Base-by-base conservation (phyloP, 371 early-diverging fungal genomes). In the Saksenaea oblongispora region DNA sequence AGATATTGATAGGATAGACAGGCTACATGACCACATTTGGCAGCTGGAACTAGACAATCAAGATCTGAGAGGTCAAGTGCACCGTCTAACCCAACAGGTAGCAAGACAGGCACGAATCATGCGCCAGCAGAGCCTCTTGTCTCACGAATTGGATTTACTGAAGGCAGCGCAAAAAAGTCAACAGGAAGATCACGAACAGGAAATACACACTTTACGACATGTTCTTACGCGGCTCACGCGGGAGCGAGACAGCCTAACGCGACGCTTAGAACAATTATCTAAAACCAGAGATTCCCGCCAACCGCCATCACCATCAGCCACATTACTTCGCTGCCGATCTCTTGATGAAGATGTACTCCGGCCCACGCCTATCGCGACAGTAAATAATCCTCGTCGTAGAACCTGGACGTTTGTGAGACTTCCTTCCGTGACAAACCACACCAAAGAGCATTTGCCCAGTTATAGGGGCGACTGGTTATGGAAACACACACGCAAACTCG, bases 61-160 rank as follows among this genome's bases (percentile, higher is more conserved):
- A 44, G 44, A 31, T 14, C 42, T 56, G 13, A 28, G 54, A 13
- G 47, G 41, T 13, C 59, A 65, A 42, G 44, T 41, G 26, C 54
- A 65, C n/a, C 54, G 18, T 18, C 26, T 42, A 31, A 59, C 37
- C 14, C 65, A 59, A 28, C 47, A 37, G 14, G 28, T 65, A 26
- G 65, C 65, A 41, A 54, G 65, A 11, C 59, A 65, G 44, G 65
- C 65, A 31, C 59, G 65, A 14, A 35, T 55, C 14, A 22, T 59
- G 41, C 55, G 65, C 3, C 55, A 65, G 13, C 59, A 59, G 9
- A 54, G 54, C 10, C 24, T 65, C 1, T 37, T 65, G 15, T 54
- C 51, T 13, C 65, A 65, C 35, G 65, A 65, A 15, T 42, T 65
- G 17, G 65, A 65, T 26, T 39, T 65, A 9, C 31, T 54, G n/a